A percentile compares a stretch with the other conserved stretches of the same genome.
phyloP scores from a whole-genome alignment of 2,329 filamentous ascomycete species.

The Nigrograna mackinnonii region DNA sequence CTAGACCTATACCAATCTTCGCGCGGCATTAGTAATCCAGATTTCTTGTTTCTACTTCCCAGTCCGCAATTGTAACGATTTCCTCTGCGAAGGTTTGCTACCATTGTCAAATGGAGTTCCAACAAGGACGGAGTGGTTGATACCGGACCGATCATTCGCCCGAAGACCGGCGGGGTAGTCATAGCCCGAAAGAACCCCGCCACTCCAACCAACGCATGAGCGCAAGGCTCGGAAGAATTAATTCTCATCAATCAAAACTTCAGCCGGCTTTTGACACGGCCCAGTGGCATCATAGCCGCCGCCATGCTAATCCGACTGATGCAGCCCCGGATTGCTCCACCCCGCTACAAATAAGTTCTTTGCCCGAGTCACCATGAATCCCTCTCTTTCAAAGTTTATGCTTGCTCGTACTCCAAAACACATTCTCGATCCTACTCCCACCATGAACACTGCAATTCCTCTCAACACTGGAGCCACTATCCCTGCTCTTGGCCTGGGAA shows the following conservation, averaged over 20 bases:
- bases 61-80: no score
- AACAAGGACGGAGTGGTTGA: no score
- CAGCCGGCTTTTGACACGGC: constrained; percentile 7
- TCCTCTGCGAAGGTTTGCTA: no score
- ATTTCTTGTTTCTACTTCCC: no score
- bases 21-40: no score
- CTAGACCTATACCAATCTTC: no score
- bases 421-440: constrained; percentile 41
- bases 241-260: constrained; percentile 33
- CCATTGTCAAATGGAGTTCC: no score
- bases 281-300: background rate
- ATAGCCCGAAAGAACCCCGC: constrained; percentile 17
- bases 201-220: no score
- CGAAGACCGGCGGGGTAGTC: constrained; percentile 24
- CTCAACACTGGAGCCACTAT: constrained; percentile 46
- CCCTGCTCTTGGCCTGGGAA: constrained; percentile 42
- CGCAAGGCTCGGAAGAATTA: constrained; percentile 40
- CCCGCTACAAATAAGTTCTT: constrained; percentile 30
- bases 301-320: background rate
- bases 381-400: constrained; percentile 43
- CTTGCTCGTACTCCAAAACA: constrained; percentile 39
- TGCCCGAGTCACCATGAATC: constrained; percentile 35
- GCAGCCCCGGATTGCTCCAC: constrained; percentile 6
- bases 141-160: no score
- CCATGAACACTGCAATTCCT: constrained; percentile 42